Evolutionary conservation across 768 basidiomycete species (phyloP).

Genomic region (Boletus speciosus): DNA sequence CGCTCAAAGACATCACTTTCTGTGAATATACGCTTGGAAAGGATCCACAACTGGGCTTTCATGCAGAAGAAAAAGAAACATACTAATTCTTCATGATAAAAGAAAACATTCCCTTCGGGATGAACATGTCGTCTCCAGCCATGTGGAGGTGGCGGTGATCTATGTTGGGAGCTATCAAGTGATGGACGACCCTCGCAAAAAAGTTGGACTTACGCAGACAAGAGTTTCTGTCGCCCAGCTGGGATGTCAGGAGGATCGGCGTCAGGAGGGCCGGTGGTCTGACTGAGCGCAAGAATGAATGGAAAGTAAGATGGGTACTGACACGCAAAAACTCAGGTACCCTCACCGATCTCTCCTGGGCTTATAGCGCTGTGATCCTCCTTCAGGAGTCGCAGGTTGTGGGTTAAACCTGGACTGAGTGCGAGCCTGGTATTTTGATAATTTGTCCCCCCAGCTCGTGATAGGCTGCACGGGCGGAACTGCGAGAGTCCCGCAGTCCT

Average conservation of each 20-base stretch:
- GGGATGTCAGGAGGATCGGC: not conserved
- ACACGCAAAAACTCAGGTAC: not conserved
- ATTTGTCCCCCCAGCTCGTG: not conserved
- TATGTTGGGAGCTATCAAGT: not conserved
- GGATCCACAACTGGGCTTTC: not conserved
- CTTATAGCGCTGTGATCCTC: conserved; percentile 9
- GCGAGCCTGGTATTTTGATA: not conserved
- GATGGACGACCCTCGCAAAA: not conserved
- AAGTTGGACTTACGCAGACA: conserved; percentile 3
- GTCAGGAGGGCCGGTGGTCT: not conserved
- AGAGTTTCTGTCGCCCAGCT: conserved; percentile 5
- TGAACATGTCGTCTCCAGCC: conserved; percentile 14
- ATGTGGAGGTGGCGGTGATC: not conserved
- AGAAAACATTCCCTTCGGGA: conserved; percentile 11
- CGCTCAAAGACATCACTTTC: conserved; percentile 1
- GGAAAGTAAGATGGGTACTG: not conserved
- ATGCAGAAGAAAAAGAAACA: not conserved
- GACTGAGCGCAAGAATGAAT: not conserved
- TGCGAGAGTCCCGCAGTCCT: not conserved
- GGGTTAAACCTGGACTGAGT: not conserved
- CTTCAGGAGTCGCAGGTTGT: conserved; percentile 5
- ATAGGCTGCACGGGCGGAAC: not conserved
- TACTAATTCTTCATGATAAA: conserved; percentile 15
- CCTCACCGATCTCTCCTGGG: not conserved
- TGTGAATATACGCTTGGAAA: conserved; percentile 16